Evolutionary conservation across 106 monocot species (phyloP), one percentile per base, ranked within the genome.

Genomic region (Ottelia alismoides): DNA sequence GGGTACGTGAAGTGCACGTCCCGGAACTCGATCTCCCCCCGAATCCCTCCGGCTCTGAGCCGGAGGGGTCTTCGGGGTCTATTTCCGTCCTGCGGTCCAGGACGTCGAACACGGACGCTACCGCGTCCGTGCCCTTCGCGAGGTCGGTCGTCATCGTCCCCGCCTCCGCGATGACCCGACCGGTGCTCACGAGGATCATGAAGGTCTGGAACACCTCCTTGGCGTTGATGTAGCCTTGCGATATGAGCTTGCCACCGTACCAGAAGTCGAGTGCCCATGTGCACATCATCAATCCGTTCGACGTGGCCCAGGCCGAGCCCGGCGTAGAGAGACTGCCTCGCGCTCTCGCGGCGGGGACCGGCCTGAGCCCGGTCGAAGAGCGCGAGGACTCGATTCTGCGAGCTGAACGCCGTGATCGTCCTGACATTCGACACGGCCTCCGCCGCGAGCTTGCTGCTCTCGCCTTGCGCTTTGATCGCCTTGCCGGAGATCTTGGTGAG

Each of bases 141-240:
- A 90, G 64, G 57, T 90, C 90, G 1, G 90, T 77, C 2, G 90
- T 84, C 90, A 90, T 90, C 69, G 77, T 81, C 10, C 90, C 80
- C 3, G 90, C 90, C 12, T 90, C 90, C 0, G 90, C 84, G 16
- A 84, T 84, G 52, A 73, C 61, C 57, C 78, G 80, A 18, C 90
- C 90, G 0, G 90, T 90, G 68, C 84, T 81, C 28, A 90, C 90
- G 68, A 90, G 45, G 27, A 90, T 84, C 62, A 84, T 80, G 71
- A 90, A 90, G 0, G 90, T 90, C 74, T 90, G 80, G 53, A 90
- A 84, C 7, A 90, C 72, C 53, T 58, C 84, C 14, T 63, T 60
- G 0, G 84, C 80, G 0, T 76, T 60, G 28, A 81, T 67, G 51
- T 80, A 58, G 1, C 90, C 84, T 2, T 75, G 22, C 23, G 50